phyloP scores from a whole-genome alignment of 805 yeast species.

The Candida insectorum region DNA sequence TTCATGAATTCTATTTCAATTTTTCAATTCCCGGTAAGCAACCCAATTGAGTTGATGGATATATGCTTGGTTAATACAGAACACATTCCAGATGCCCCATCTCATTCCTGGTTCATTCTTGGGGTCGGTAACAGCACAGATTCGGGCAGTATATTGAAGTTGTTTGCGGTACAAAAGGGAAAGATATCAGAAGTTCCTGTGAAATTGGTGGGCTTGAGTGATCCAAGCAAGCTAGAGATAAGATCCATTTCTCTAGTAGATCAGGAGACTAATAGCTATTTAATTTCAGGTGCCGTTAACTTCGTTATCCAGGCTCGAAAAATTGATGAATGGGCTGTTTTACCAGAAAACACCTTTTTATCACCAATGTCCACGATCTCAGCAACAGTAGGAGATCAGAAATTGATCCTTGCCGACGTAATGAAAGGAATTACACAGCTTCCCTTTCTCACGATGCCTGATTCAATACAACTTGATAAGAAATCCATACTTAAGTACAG shows the following conservation, averaged over 20 bases:
- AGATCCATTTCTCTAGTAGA: slow-evolving; percentile 15
- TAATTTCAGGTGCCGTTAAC: slow-evolving; percentile 17
- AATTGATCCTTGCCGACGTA: slow-evolving; percentile 15
- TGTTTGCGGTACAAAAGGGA: slow-evolving; percentile 9
- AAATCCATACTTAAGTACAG: slow-evolving; percentile 1
- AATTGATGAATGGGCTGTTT: slow-evolving; percentile 12
- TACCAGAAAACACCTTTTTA: slow-evolving; percentile 7
- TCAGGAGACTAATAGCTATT: slow-evolving; percentile 9
- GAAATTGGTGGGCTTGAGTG: slow-evolving; percentile 11
- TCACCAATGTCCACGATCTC: slow-evolving; percentile 11
- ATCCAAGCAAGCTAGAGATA: slow-evolving; percentile 7
- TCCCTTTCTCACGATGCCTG: no score
- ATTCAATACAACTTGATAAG: neutral
- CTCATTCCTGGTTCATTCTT: slow-evolving; percentile 12
- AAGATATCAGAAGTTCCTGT: slow-evolving; percentile 9
- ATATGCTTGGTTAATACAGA: slow-evolving; percentile 9
- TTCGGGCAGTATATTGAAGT: slow-evolving; percentile 8
- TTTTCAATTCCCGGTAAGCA: slow-evolving; percentile 8
- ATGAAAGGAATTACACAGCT: slow-evolving; percentile 16
- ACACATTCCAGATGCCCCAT: no score
- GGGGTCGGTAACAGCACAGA: slow-evolving; percentile 13
- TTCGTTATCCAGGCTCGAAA: slow-evolving; percentile 8
- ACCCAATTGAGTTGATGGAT: slow-evolving; percentile 17
- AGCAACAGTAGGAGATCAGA: slow-evolving; percentile 1
- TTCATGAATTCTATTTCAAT: slow-evolving; percentile 12